Percentiles rank a stretch among this genome's conserved stretches.
These are phyloP conservation scores for Albifimbria verrucaria DNA, from an alignment of 2,329 filamentous ascomycete species.

Conservation along the genomic window DNA sequence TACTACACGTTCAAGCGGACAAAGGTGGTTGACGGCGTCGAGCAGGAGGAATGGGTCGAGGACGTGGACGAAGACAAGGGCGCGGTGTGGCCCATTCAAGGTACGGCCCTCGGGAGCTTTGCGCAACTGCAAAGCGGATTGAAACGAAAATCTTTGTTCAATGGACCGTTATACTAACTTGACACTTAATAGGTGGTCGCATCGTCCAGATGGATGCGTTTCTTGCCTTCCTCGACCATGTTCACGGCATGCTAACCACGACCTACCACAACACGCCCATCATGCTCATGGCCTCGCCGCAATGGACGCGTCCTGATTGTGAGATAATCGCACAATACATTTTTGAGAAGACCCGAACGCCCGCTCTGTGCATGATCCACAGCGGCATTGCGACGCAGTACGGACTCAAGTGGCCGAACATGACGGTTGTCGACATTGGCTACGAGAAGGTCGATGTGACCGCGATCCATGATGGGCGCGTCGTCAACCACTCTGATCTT, in stretches of 20 bases:
- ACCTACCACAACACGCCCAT: constrained; percentile 96
- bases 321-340: constrained; percentile 90
- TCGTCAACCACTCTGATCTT: constrained; percentile 65
- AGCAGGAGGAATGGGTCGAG: constrained; percentile 76
- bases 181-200: constrained; percentile 57
- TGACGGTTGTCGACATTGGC: constrained; percentile 88
- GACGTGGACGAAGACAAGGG: constrained; percentile 84
- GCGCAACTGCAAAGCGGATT: constrained; percentile 6
- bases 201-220: constrained; percentile 92
- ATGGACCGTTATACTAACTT: background rate
- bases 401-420: constrained; percentile 69
- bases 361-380: constrained; percentile 86
- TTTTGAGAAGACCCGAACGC: constrained; percentile 95
- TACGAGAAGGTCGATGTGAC: constrained; percentile 91
- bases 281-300: constrained; percentile 82
- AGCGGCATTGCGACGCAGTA: constrained; percentile 85
- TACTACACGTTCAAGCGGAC: constrained; percentile 70
- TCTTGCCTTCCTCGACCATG: constrained; percentile 87
- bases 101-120: constrained; percentile 29
- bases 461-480: constrained; percentile 77
- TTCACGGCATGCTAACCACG: constrained; percentile 84
- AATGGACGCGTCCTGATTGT: constrained; percentile 84
- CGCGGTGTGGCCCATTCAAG: constrained; percentile 80
- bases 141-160: too few species aligned
- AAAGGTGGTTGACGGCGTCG: constrained; percentile 45